Evolutionary conservation across 129 eudicot species (phyloP).

Genomic region (Flaveria trinervia): DNA sequence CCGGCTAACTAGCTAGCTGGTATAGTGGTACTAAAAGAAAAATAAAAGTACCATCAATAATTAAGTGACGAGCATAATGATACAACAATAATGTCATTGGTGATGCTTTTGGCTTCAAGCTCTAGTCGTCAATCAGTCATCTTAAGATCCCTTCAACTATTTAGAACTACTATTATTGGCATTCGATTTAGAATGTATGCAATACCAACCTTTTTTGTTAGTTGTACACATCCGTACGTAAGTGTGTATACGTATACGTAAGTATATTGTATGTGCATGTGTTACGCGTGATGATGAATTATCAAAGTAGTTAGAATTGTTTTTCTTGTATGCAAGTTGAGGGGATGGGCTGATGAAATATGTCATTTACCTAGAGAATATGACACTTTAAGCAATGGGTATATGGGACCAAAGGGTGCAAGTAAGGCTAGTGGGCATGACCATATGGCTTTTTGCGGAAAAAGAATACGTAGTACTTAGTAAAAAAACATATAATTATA

Average conservation of each 20-base stretch:
- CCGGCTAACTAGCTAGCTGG: not conserved
- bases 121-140: not conserved
- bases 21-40: not conserved
- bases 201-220: no score
- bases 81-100: not conserved
- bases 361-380: not conserved
- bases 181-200: not conserved
- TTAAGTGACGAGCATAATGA: conserved; percentile 1
- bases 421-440: not conserved
- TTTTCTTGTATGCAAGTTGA: not conserved
- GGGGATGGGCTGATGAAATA: not conserved
- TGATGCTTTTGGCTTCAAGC: not conserved
- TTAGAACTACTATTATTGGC: not conserved
- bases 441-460: not conserved
- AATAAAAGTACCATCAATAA: not conserved
- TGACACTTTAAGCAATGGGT: not conserved
- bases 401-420: conserved; percentile 1
- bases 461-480: not conserved
- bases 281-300: not conserved
- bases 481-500: not conserved
- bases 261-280: no score
- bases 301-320: not conserved
- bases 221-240: no score
- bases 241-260: no score
- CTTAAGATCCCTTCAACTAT: not conserved